These are phyloP conservation scores for Exophiala oligosperma DNA, from an alignment of 2,329 filamentous ascomycete genomes.

Conservation along the genomic window DNA sequence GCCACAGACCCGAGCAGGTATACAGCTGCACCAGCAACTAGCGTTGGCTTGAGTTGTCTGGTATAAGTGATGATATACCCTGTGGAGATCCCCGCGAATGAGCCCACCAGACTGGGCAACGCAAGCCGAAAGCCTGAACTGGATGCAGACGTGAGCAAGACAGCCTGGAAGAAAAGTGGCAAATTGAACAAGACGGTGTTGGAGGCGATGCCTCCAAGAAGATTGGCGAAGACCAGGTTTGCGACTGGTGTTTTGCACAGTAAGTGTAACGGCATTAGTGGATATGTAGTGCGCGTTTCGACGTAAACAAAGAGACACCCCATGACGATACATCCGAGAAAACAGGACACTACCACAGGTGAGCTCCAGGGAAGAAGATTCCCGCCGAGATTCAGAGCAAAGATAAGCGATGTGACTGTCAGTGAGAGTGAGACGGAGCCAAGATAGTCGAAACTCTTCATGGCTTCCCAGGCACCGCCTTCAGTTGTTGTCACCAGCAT, in stretches of 20 bases:
- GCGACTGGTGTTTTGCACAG: slow-evolving; percentile 68
- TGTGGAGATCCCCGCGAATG: slow-evolving; percentile 42
- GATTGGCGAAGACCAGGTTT: slow-evolving; percentile 69
- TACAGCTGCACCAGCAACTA: slow-evolving; percentile 39
- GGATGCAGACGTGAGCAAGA: slow-evolving; percentile 33
- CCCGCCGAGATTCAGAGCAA: slow-evolving; percentile 71
- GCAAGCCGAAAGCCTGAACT: slow-evolving; percentile 20
- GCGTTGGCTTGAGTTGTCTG: slow-evolving; percentile 44
- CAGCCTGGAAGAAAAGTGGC: slow-evolving; percentile 77
- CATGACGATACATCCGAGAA: slow-evolving; percentile 57
- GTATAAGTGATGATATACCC: slow-evolving; percentile 49
- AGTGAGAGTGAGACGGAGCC: slow-evolving; percentile 66
- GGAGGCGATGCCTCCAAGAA: slow-evolving; percentile 66
- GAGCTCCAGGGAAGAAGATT: slow-evolving; percentile 66
- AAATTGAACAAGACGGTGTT: slow-evolving; percentile 67
- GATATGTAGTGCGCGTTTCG: slow-evolving; percentile 67
- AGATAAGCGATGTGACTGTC: slow-evolving; percentile 65
- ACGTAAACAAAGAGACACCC: slow-evolving; percentile 68
- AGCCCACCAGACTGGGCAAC: slow-evolving; percentile 30
- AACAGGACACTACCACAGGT: slow-evolving; percentile 57
- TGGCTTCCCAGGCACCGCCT: slow-evolving; percentile 64
- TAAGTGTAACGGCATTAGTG: slow-evolving; percentile 73
- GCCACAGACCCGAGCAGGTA: slow-evolving; percentile 40
- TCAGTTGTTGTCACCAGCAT: slow-evolving; percentile 43
- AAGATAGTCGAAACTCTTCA: slow-evolving; percentile 70